Evolutionary conservation across 371 early-diverging fungal genomes (phyloP), one percentile per base, ranked within the genome.

Genomic region (Apophysomyces elegans): DNA sequence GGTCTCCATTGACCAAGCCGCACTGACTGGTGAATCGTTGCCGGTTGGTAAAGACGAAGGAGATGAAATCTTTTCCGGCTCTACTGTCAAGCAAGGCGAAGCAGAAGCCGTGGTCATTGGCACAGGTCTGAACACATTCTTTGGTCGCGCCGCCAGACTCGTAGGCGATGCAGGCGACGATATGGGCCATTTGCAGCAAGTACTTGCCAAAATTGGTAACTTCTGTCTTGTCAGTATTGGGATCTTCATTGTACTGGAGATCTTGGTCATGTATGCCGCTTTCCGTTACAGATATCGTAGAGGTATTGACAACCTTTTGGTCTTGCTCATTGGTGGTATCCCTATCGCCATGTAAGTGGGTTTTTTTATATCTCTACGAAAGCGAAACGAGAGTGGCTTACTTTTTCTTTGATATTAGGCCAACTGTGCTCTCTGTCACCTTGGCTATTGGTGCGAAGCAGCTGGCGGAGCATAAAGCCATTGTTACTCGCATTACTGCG

Each of bases 371-470:
- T 36, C 41, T 37, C 14, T 54, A 18, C 59, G 41, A n/a, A 56
- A 41, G 13, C 41, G 1, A 41, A 41, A 5, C 32, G 32, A 26
- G 32, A 26, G 32, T 26, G 32, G 32, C 32, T 26, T 2, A 26
- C 32, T 26, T 36, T 37, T 36, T 26, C 5, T 43, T 32, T 35
- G n/a, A 37, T 32, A 32, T 56, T 46, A 67, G 67, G 79, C 87
- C 88, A 57, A 91, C 94, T 65, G 91, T 89, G 44, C 85, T 96
- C 68, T 95, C 96, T 32, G 95, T 96, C 59, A 94, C 96, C 4
- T 86, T 97, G 35, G 96, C 98, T 63, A 94, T 96, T 57, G 96
- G 95, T 70, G 93, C 96, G 68, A 90, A 93, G 75, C 90, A 92
- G 83, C 90, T 97, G 78, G 96, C 96, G 54, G 88, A 88, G 67